Conservation (phyloP, 2,329 filamentous ascomycete genomes). For the Fusarium kyushuense region DNA sequence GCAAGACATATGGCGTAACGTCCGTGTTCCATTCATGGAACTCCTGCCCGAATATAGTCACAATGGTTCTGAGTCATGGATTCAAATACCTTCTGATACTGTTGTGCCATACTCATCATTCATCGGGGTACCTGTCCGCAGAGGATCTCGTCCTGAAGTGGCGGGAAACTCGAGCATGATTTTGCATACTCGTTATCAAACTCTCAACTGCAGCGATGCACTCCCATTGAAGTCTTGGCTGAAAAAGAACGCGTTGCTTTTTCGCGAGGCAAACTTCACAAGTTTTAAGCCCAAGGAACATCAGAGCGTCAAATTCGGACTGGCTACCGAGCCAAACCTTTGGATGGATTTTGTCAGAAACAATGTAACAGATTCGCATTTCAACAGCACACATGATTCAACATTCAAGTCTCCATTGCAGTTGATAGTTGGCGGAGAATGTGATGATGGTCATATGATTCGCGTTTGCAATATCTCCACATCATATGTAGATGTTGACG, state of each 20-base stretch:
- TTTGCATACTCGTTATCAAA: background rate
- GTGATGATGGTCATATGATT: background rate
- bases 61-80: background rate
- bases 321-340: background rate
- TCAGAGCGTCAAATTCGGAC: background rate
- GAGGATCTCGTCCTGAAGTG: background rate
- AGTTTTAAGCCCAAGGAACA: background rate
- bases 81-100: background rate
- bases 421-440: background rate
- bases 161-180: constrained; percentile 6
- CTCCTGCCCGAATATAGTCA: background rate
- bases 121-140: constrained; percentile 1
- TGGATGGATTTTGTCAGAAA: background rate
- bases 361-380: background rate
- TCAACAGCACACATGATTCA: background rate
- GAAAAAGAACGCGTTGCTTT: background rate
- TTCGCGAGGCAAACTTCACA: background rate
- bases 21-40: constrained; percentile 12
- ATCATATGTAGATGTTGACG: constrained; percentile 2
- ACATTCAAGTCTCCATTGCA: background rate
- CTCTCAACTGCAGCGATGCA: background rate
- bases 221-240: background rate
- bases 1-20: constrained; percentile 9
- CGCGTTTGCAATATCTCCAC: constrained; percentile 2
- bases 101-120: constrained; percentile 4